Evolutionary conservation across 2,329 filamentous ascomycete species (phyloP).

Genomic region (Colletotrichum destructivum): DNA sequence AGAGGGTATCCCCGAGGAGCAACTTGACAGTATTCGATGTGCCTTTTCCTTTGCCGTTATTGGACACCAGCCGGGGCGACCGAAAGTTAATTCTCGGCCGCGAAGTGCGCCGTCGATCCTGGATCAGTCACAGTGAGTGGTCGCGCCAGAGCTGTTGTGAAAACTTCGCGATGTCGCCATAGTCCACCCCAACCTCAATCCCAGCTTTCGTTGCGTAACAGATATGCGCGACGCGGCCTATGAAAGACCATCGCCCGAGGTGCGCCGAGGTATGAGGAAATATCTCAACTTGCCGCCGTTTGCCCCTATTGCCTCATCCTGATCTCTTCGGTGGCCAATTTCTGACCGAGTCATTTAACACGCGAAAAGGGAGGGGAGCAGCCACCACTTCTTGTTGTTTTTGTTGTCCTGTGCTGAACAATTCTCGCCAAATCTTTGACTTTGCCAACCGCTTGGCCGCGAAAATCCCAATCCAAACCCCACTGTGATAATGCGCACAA

Average conservation of each 20-base stretch:
- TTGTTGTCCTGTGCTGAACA: neutral
- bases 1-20: neutral
- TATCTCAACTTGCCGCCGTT: neutral
- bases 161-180: conserved; percentile 17
- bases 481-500: neutral
- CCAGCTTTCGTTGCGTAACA: conserved; percentile 11
- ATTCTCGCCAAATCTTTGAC: conserved; percentile 14
- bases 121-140: too few species aligned
- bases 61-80: neutral
- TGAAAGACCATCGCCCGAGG: neutral
- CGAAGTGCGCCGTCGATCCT: neutral
- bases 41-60: neutral
- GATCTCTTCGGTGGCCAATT: neutral
- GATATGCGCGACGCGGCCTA: neutral
- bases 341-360: neutral
- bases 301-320: neutral
- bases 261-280: neutral
- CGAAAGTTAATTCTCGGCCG: neutral
- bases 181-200: conserved; percentile 4
- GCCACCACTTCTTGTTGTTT: neutral
- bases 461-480: neutral
- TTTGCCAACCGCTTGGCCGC: neutral
- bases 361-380: too few species aligned
- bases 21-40: neutral
- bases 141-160: neutral